Conservation (phyloP, 164 flowering plant species). For the Vitis amurensis region DNA sequence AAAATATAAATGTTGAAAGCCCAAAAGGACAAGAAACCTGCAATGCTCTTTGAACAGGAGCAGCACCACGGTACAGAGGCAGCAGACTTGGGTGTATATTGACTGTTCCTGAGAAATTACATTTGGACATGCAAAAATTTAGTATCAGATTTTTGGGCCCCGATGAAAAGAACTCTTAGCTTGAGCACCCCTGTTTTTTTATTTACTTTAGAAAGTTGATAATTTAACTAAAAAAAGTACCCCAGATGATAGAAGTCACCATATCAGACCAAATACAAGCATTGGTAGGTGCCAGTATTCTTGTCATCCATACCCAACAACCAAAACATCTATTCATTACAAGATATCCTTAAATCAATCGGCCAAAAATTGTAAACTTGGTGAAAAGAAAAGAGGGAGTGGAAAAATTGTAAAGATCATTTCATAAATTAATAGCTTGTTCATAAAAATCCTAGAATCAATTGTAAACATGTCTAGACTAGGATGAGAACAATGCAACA, state of each 20-base stretch:
- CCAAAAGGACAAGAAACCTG: conserved; percentile 50
- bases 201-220: background rate
- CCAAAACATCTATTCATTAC: too few relatives aligned
- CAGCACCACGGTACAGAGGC: conserved; percentile 95
- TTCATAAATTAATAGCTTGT: too few relatives aligned
- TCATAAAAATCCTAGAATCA: too few relatives aligned
- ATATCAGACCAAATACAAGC: background rate
- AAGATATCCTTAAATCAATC: too few relatives aligned
- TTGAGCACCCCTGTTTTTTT: background rate
- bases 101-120: conserved; percentile 64
- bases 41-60: conserved; percentile 97
- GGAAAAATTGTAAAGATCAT: too few relatives aligned
- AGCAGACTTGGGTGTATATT: conserved; percentile 96
- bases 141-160: background rate
- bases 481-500: too few relatives aligned
- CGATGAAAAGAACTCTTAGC: background rate
- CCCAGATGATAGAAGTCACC: background rate
- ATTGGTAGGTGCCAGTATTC: background rate
- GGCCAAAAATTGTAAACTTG: too few relatives aligned
- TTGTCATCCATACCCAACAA: background rate
- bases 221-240: background rate
- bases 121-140: background rate
- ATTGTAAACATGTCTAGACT: too few relatives aligned
- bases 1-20: too few relatives aligned
- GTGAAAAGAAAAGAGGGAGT: too few relatives aligned